Conservation (phyloP, 192 early-diverging fungal species). For the Coemansia sp. region DNA sequence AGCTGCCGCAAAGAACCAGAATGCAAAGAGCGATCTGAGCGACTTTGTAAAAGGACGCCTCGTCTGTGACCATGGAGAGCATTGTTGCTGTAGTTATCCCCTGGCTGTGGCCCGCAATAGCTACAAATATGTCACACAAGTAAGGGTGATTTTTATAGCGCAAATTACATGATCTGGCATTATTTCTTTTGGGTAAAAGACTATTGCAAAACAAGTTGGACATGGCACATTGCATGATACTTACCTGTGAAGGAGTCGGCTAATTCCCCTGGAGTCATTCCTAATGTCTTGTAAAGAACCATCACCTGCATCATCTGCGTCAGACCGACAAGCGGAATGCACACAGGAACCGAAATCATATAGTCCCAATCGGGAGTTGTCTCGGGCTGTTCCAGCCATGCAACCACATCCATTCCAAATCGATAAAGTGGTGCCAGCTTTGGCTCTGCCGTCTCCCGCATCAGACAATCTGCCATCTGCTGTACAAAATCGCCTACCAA, state of each 20-base stretch:
- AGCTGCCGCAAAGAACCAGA: constrained; percentile 79
- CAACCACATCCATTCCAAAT: constrained; percentile 72
- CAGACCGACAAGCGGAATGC: constrained; percentile 84
- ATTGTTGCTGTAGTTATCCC: constrained; percentile 86
- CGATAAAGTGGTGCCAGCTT: constrained; percentile 56
- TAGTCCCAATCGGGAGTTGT: constrained; percentile 69
- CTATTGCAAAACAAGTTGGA: no score
- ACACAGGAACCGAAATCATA: constrained; percentile 73
- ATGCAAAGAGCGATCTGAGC: constrained; percentile 75
- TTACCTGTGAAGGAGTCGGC: constrained; percentile 53
- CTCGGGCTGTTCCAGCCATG: constrained; percentile 74
- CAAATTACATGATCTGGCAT: no score
- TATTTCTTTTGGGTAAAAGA: no score
- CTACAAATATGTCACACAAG: constrained; percentile 37
- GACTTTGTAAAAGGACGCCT: constrained; percentile 76
- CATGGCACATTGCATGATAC: no score
- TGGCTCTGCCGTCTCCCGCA: constrained; percentile 54
- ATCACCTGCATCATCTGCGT: constrained; percentile 88
- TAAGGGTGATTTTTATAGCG: no score
- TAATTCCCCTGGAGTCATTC: constrained; percentile 57
- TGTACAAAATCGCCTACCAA: constrained; percentile 67
- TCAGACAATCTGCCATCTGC: constrained; percentile 65
- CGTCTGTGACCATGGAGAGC: constrained; percentile 72
- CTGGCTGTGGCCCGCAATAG: constrained; percentile 87
- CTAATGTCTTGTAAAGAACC: constrained; percentile 71